These are phyloP conservation scores for Aureococcus anophagefferens DNA, from an alignment of 108 stramenopile genomes.

Conservation along the genomic window DNA sequence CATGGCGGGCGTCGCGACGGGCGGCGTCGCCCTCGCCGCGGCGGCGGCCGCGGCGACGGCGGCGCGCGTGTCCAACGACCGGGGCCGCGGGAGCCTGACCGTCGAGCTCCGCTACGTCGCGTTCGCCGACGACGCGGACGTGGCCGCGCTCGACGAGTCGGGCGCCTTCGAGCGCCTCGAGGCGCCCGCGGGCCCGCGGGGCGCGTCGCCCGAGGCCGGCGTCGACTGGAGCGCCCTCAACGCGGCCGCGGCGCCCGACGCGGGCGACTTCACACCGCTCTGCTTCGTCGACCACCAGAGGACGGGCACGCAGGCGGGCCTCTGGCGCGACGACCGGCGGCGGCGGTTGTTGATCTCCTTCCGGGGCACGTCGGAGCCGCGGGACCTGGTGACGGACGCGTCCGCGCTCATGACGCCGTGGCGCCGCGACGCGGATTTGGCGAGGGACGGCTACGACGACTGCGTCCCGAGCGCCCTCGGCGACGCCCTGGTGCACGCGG, in stretches of 20 bases:
- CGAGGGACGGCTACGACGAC: conserved; percentile 15
- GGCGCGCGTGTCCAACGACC: neutral
- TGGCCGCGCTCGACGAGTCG: neutral
- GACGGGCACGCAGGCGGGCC: neutral
- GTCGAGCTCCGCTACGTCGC: neutral
- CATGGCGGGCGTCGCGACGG: neutral
- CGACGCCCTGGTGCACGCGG: conserved; percentile 57
- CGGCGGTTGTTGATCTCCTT: conserved; percentile 60
- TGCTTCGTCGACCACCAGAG: neutral
- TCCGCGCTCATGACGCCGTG: conserved; percentile 60
- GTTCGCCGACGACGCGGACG: neutral
- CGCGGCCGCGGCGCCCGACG: neutral
- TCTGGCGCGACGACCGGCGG: conserved; percentile 13
- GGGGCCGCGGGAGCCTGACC: neutral
- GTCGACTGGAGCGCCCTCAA: neutral
- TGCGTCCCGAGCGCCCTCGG: neutral
- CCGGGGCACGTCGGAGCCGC: conserved; percentile 63
- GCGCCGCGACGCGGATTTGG: conserved; percentile 61
- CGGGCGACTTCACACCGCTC: too few relatives aligned
- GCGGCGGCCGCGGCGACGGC: neutral
- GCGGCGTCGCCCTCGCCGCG: neutral
- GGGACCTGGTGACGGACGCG: conserved; percentile 68
- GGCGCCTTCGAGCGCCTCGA: too few relatives aligned
- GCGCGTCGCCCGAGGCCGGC: neutral
- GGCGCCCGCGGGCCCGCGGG: neutral